Base-by-base conservation (phyloP, 140 eudicot species). In the Cichorium intybus region DNA sequence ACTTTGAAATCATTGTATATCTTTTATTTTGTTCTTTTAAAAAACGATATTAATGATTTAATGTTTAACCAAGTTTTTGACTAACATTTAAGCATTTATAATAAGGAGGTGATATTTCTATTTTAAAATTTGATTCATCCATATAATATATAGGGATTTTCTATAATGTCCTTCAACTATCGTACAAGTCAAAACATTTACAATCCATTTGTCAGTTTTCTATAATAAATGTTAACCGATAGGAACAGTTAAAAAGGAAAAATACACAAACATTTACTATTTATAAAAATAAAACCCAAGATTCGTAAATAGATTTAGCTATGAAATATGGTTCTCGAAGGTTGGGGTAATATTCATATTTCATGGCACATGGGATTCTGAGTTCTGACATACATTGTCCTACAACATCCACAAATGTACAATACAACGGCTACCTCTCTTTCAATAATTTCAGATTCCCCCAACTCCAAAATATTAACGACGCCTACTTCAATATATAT, bases 381-480 rank as follows among this genome's bases (percentile, higher is more conserved):
- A 11, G 3, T 60, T 60, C 50, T 37, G 43, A 35, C 49, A 43
- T 43, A 15, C 18, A 15, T 43, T 15, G 49, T 43, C 18, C 35
- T 60, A 46, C 11, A 23, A 41, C 59, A 43, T 69, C 48, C 49
- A 69, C 27, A 34, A 51, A 41, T 33, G 49, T 56, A 45, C 49
- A 35, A 35, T 33, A 60, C 65, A 69, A 69, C 58, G 74, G 66
- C 66, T 69, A 45, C 33, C 47, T 28, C 35, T 14, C n/a, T 37
- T 22, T 22, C 15, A 60, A 37, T 39, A 21, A 22, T 21, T 59
- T 39, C 22, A 39, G 37, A 34, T 60, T 39, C 1, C 34, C 11
- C 33, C 31, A 29, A 14, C 66, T 14, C 67, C 54, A 61, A 39
- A 56, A 56, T 11, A 51, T 20, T 51, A 43, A 52, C 10, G 27